A percentile compares a stretch with the other conserved stretches of the same genome.
Conservation (phyloP, 441 rosid genomes). For the Populus hybrid region DNA sequence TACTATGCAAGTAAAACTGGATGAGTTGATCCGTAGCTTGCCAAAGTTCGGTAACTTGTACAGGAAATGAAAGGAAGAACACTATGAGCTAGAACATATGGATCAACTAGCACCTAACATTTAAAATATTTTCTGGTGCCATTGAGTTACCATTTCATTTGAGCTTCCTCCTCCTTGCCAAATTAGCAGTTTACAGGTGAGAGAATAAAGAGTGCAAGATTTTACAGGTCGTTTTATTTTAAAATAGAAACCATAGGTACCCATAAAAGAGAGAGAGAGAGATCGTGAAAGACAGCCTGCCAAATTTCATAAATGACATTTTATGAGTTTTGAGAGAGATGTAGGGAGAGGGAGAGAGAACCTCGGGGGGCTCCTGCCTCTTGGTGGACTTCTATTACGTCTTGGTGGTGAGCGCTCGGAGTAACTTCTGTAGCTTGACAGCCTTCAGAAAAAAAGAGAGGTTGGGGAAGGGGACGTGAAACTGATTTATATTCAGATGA, state of each 20-base stretch:
- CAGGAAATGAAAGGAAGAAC: neutral
- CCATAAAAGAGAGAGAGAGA: neutral
- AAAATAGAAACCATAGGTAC: neutral
- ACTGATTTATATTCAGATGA: neutral
- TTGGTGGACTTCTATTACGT: conserved; percentile 64
- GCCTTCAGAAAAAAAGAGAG: conserved; percentile 33
- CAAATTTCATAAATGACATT: neutral
- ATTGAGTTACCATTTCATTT: neutral
- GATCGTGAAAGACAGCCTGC: neutral
- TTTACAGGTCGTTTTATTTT: neutral
- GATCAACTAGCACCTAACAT: neutral
- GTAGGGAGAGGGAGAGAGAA: conserved; percentile 24
- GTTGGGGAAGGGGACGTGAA: neutral
- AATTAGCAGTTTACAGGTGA: neutral
- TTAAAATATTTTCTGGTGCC: neutral
- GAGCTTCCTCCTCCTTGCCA: neutral
- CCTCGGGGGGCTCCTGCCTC: conserved; percentile 81
- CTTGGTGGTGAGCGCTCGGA: conserved; percentile 49
- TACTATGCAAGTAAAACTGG: neutral
- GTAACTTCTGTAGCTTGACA: conserved; percentile 55
- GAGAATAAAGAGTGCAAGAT: neutral
- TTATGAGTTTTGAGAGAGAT: neutral
- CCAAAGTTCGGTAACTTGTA: neutral
- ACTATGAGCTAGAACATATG: neutral
- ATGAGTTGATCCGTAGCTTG: neutral